phyloP scores from a whole-genome alignment of 1,139 yeast genomes.

The Yamadazyma trypodendri region DNA sequence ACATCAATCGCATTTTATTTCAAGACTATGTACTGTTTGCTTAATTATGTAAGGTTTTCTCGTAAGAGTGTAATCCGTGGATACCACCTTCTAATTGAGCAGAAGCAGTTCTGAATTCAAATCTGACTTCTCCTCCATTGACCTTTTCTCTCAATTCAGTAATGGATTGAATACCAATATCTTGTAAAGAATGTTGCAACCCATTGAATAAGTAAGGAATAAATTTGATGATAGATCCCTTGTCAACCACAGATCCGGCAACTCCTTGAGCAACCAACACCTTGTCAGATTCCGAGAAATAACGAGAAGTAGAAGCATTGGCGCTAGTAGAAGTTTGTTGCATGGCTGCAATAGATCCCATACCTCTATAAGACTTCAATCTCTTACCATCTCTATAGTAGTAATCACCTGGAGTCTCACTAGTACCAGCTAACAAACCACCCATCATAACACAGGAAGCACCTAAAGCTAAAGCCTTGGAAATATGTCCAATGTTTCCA shows the following conservation, averaged over 20 bases:
- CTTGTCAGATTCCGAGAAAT: slow-evolving; percentile 92
- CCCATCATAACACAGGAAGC: slow-evolving; percentile 99
- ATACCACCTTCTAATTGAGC: slow-evolving; percentile 99
- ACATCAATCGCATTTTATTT: slow-evolving; percentile 28
- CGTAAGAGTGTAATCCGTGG: slow-evolving; percentile 93
- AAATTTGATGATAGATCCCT: slow-evolving; percentile 92
- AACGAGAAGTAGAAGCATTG: slow-evolving; percentile 97
- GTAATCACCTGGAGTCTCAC: slow-evolving; percentile 98
- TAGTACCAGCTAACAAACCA: slow-evolving; percentile 97
- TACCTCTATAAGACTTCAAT: slow-evolving; percentile 96
- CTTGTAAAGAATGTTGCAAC: slow-evolving; percentile 98
- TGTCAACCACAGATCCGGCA: slow-evolving; percentile 93
- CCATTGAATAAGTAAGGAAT: slow-evolving; percentile 93
- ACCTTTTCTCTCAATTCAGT: slow-evolving; percentile 64
- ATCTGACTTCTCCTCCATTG: slow-evolving; percentile 71
- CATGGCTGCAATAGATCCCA: slow-evolving; percentile 99
- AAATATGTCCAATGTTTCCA: slow-evolving; percentile 97
- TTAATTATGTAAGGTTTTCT: slow-evolving; percentile 87
- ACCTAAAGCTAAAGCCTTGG: slow-evolving; percentile 95
- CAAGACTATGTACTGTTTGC: neutral
- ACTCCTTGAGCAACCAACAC: slow-evolving; percentile 99
- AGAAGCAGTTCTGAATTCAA: slow-evolving; percentile 97
- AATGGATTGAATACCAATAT: slow-evolving; percentile 81
- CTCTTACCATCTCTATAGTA: slow-evolving; percentile 98
- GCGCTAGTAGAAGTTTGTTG: slow-evolving; percentile 86